phyloP scores from a whole-genome alignment of 352 stramenopile genomes.

The Phytophthora chlamydospora region DNA sequence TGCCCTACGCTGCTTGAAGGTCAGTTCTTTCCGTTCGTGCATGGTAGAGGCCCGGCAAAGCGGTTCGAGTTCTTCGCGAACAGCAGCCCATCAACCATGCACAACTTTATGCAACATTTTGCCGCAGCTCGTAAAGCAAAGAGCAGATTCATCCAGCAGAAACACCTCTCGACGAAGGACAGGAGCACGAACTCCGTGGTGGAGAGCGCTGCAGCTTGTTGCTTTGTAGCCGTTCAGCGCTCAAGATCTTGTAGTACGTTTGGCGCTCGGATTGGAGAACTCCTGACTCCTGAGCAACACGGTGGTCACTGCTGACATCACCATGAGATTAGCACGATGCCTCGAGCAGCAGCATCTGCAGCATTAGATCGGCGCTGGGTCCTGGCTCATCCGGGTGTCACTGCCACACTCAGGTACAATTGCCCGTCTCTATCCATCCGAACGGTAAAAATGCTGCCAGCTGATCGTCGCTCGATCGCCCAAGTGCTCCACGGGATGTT shows the following conservation, averaged over 20 bases:
- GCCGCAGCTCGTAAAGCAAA: conserved; percentile 3
- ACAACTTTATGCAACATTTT: conserved; percentile 7
- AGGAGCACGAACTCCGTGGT: not conserved
- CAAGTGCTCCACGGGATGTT: conserved; percentile 2
- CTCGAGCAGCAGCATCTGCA: no score
- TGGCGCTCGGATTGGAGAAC: no score
- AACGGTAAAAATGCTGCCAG: conserved; percentile 23
- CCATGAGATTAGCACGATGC: no score
- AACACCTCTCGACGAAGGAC: not conserved
- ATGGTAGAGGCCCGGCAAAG: not conserved
- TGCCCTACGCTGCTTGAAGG: no score
- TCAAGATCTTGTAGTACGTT: no score
- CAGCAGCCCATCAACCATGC: not conserved
- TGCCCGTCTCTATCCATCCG: conserved; percentile 9
- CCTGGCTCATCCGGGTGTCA: conserved; percentile 12
- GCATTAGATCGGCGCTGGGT: not conserved
- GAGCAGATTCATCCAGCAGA: conserved; percentile 12
- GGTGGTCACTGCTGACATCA: no score
- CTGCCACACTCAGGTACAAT: not conserved
- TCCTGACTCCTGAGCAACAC: no score
- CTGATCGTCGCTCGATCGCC: conserved; percentile 12
- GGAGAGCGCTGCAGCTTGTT: no score
- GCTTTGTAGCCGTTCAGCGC: no score
- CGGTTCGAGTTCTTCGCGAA: not conserved
- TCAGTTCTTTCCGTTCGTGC: no score